Evolutionary conservation across 257 asterid genomes (phyloP).

Genomic region (Lavandula angustifolia): DNA sequence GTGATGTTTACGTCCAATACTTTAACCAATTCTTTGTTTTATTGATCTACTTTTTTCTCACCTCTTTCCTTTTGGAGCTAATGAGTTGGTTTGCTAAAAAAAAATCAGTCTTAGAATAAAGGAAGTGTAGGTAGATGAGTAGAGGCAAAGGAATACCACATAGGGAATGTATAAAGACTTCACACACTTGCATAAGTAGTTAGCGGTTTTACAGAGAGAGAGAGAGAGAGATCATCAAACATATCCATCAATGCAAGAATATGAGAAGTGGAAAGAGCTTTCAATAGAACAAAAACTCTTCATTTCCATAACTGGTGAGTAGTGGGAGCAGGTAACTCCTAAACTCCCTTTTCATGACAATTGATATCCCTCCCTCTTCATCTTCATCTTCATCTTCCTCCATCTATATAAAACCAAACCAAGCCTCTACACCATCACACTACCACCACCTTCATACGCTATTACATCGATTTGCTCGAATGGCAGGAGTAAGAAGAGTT

Average conservation of each 20-base stretch:
- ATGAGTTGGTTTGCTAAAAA: not conserved
- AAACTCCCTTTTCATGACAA: not conserved
- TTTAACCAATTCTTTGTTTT: too few relatives aligned
- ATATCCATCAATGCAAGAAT: too few relatives aligned
- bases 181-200: not conserved
- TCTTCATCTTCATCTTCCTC: not conserved
- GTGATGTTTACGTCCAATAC: not conserved
- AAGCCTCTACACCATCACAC: not conserved
- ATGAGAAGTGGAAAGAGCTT: not conserved
- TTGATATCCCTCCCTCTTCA: not conserved
- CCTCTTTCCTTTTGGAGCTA: too few relatives aligned
- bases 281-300: not conserved
- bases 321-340: slow-evolving; percentile 24
- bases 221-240: not conserved
- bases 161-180: not conserved
- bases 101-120: not conserved
- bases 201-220: not conserved
- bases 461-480: not conserved
- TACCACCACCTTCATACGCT: not conserved
- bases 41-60: too few relatives aligned
- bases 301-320: not conserved
- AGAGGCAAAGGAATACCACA: not conserved
- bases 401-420: slow-evolving; percentile 19
- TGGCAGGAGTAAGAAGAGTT: slow-evolving; percentile 18
- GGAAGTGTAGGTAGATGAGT: not conserved